Evolutionary conservation across 2,329 filamentous ascomycete genomes (phyloP), one percentile per base, ranked within the genome.

Genomic region (Epichloe aotearoae): DNA sequence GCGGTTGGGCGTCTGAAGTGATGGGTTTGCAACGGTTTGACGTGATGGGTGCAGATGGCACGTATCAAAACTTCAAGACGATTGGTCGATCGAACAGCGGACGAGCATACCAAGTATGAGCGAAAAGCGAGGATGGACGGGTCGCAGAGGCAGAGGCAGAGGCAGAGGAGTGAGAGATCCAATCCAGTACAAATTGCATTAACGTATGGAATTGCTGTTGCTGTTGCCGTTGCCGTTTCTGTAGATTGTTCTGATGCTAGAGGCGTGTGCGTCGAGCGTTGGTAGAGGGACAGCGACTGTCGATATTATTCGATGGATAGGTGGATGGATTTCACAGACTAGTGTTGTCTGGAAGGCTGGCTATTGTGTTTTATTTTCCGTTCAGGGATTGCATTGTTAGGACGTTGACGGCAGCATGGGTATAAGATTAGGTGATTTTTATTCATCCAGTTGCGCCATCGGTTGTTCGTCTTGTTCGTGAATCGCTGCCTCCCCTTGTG

Each of bases 41-140:
- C 54, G 71, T 71, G 2, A 69, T 80, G 64, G 71, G 71, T 17
- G 59, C 60, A 1, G 70, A 79, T 53, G 76, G 76, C 1, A 62
- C 69, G 50, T 79, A 72, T 59, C 68, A 71, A 53, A 70, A 64
- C 47, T 77, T 74, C 56, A 77, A 77, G 64, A 79, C 76, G 15
- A 66, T 79, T 43, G 77, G 77, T 14, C 68, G 69, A 52, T 64
- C 70, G 34, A 68, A 62, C 3, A 60, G 50, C n/a, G 64, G 64
- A 5, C 55, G 52, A 39, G 64, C 62, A 5, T 66, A 62, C 39
- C 43, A 51, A 47, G 51, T 37, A 14, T 56, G 45, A 51, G 30
- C 40, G 38, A 26, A n/a, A 2, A 19, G 37, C 36, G 46, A 30
- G 12, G 17, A 8, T 11, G 3, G 20, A 12, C 30, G 30, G 8